Evolutionary conservation across 2,329 filamentous ascomycete genomes (phyloP).

Genomic region (Pseudocercospora pini-densiflorae): DNA sequence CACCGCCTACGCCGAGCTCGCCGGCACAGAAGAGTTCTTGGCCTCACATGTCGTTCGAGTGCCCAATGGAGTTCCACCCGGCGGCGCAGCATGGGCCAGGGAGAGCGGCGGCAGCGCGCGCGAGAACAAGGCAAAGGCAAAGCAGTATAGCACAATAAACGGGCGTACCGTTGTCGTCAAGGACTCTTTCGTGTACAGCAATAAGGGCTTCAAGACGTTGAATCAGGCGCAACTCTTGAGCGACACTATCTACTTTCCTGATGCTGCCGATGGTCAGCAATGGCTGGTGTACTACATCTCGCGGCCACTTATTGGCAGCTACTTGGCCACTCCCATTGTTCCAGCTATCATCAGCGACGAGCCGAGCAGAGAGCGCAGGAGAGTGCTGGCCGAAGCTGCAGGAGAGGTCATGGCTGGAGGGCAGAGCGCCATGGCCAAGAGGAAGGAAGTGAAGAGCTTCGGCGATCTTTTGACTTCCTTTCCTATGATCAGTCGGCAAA

Average conservation of each 20-base stretch:
- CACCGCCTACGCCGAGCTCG: constrained; percentile 75
- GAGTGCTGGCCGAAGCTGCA: constrained; percentile 37
- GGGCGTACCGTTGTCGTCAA: constrained; percentile 93
- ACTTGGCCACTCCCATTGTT: constrained; percentile 74
- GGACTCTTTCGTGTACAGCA: constrained; percentile 89
- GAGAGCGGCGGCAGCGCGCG: constrained; percentile 58
- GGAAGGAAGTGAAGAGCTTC: constrained; percentile 92
- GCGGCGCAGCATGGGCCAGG: constrained; percentile 47
- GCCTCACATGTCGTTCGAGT: constrained; percentile 95
- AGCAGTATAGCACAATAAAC: constrained; percentile 91
- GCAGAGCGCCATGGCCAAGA: constrained; percentile 60
- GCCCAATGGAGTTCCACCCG: constrained; percentile 58
- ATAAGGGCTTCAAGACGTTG: constrained; percentile 96
- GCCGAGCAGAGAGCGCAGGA: constrained; percentile 40
- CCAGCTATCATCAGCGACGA: constrained; percentile 60
- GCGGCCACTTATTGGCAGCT: constrained; percentile 79
- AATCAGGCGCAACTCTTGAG: constrained; percentile 85
- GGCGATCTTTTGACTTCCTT: constrained; percentile 88
- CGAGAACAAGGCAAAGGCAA: constrained; percentile 89
- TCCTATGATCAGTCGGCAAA: constrained; percentile 93
- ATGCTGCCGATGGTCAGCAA: constrained; percentile 85
- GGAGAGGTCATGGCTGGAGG: constrained; percentile 28
- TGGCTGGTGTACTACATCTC: constrained; percentile 99
- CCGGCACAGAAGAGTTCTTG: constrained; percentile 90
- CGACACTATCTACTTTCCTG: constrained; percentile 86